phyloP scores from a whole-genome alignment of 345 rosid genomes.

The Moricandia arvensis region DNA sequence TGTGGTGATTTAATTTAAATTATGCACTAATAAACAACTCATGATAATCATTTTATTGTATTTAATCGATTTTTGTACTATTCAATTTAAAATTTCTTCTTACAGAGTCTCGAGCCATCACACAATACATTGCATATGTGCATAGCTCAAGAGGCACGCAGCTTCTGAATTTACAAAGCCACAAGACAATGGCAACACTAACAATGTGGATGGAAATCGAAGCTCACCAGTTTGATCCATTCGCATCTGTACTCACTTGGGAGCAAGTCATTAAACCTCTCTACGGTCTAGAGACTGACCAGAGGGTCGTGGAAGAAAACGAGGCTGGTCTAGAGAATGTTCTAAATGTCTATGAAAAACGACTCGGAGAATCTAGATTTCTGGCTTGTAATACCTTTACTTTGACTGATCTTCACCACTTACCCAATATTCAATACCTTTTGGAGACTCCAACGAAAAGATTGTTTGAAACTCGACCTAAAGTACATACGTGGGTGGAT shows the following conservation, averaged over 20 bases:
- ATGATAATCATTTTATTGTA: background rate
- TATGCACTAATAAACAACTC: background rate
- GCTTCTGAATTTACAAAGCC: constrained; percentile 22
- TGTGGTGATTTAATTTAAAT: constrained; percentile 44
- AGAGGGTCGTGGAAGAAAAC: constrained; percentile 18
- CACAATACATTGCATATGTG: constrained; percentile 36
- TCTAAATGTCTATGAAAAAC: constrained; percentile 58
- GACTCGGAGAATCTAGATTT: constrained; percentile 28
- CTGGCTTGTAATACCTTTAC: constrained; percentile 39
- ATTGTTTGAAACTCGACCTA: constrained; percentile 46
- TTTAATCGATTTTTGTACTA: background rate
- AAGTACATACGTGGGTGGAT: constrained; percentile 49
- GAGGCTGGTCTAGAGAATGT: constrained; percentile 36
- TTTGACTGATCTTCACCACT: constrained; percentile 45
- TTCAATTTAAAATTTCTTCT: background rate
- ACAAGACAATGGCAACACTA: constrained; percentile 27
- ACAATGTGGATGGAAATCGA: constrained; percentile 50
- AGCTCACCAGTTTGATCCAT: constrained; percentile 54
- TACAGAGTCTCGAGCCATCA: constrained; percentile 41
- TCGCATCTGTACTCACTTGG: constrained; percentile 31
- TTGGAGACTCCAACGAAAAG: constrained; percentile 43
- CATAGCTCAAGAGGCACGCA: constrained; percentile 36
- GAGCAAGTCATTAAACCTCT: constrained; percentile 34
- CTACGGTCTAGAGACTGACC: constrained; percentile 28
- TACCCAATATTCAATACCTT: constrained; percentile 41